phyloP scores from a whole-genome alignment of 148 eudicot genomes.

The Rhododendron vialii region DNA sequence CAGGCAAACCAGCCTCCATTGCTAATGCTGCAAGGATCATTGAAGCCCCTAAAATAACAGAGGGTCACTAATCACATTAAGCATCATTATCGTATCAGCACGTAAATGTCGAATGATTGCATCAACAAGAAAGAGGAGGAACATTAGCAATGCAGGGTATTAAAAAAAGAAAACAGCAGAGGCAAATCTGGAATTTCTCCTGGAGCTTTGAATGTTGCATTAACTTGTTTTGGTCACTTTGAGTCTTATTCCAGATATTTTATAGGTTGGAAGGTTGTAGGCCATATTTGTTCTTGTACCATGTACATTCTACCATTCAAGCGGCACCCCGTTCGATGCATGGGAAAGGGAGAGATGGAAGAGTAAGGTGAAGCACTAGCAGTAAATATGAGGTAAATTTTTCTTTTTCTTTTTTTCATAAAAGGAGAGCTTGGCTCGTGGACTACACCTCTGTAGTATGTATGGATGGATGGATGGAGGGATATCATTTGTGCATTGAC shows the following conservation, averaged over 20 bases:
- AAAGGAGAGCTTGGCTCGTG: not conserved
- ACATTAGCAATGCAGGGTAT: not conserved
- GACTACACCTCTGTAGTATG: not conserved
- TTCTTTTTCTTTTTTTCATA: not conserved
- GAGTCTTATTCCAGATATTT: not conserved
- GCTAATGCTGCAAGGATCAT: conserved; percentile 56
- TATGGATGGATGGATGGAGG: not conserved
- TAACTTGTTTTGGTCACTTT: not conserved
- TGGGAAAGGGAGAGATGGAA: not conserved
- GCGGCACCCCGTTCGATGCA: not conserved
- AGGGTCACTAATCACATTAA: not conserved
- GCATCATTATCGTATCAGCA: not conserved
- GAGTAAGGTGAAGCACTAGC: not conserved
- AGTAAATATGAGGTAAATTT: not conserved
- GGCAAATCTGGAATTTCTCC: not conserved
- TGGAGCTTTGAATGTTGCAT: not conserved
- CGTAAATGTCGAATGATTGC: not conserved
- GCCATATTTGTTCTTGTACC: not conserved
- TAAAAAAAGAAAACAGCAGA: not conserved
- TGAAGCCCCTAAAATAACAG: conserved; percentile 41
- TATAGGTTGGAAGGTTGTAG: not conserved
- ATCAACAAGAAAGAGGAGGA: not conserved
- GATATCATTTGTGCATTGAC: not conserved
- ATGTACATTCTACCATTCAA: not conserved
- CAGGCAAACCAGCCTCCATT: conserved; percentile 68